Percentiles rank a stretch among this genome's conserved stretches.
Evolutionary conservation across 2,329 filamentous ascomycete genomes (phyloP).

Genomic region (Penicillium freii): DNA sequence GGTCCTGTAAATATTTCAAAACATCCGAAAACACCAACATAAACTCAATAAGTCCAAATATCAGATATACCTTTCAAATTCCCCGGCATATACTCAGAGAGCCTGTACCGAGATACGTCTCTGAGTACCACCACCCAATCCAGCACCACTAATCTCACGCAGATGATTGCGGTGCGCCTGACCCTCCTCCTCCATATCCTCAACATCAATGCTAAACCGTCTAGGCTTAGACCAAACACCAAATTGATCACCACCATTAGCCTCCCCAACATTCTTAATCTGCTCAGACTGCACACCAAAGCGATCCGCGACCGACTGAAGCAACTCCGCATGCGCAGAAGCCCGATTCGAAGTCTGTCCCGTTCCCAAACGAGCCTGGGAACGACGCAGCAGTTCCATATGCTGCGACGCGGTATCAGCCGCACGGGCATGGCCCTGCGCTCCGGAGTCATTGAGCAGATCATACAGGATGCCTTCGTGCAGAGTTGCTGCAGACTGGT

Average conservation of each 20-base stretch:
- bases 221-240: slow-evolving; percentile 35
- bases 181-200: slow-evolving; percentile 28
- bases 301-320: slow-evolving; percentile 28
- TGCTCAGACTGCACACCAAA: slow-evolving; percentile 28
- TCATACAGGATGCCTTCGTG: slow-evolving; percentile 34
- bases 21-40: slow-evolving; percentile 4
- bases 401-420: slow-evolving; percentile 31
- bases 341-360: slow-evolving; percentile 15
- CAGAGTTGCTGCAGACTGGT: slow-evolving; percentile 31
- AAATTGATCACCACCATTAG: slow-evolving; percentile 25
- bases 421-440: slow-evolving; percentile 18
- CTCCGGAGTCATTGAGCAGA: slow-evolving; percentile 28
- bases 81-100: slow-evolving; percentile 7
- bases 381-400: slow-evolving; percentile 31
- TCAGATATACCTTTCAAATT: too few species aligned
- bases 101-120: slow-evolving; percentile 28
- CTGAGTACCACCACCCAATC: slow-evolving; percentile 25
- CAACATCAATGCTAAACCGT: slow-evolving; percentile 35
- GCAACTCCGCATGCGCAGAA: slow-evolving; percentile 26
- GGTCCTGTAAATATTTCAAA: slow-evolving; percentile 1
- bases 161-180: slow-evolving; percentile 32
- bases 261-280: slow-evolving; percentile 20
- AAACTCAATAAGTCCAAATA: not conserved
- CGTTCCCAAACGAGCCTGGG: slow-evolving; percentile 25
- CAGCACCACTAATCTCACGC: slow-evolving; percentile 30